Evolutionary conservation across 345 rosid species (phyloP), one percentile per base, ranked within the genome.

Genomic region (Hibiscus syriacus): DNA sequence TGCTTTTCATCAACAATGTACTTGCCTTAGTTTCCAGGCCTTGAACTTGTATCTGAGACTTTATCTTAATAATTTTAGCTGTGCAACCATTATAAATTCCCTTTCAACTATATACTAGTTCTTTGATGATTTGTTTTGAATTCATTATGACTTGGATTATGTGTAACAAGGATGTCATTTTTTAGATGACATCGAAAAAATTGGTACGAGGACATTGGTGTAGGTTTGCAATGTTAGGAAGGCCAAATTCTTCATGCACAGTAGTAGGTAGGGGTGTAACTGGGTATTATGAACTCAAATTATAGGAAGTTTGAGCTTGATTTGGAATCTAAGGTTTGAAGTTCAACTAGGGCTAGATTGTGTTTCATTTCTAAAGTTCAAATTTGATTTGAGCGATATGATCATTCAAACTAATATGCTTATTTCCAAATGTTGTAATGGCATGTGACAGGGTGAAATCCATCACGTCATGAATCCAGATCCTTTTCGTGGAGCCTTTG

Each of bases 391-490:
- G 4, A 26, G 17, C 0, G 12, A 25, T 67, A 55, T 20, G 11
- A 36, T 7, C 50, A 36, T 67, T 32, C 32, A 32, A 53, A 3
- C 22, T 53, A 53, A 38, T 34, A 20, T 56, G 50, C 13, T 27
- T 41, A 43, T 58, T 52, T 52, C 50, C 22, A 32, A 26, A 67
- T 58, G 62, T 55, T 6, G 73, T 57, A 22, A 9, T 62, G 69
- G 53, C 43, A 32, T 48, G 52, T 62, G 70, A 77, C 83, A 89
- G 98, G 98, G 97, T 16, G 97, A 92, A 80, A 86, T 94, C 66
- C 97, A 89, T 73, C 97, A 92, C 70, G 97, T 85, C 2, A 71
- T 92, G 27, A 92, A 94, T 73, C 99, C 98, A 43, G 92, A 94
- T 78, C 99, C 98, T 38, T 88, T 89, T 70, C 87, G 68, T 45